Evolutionary conservation across 164 flowering plant species (phyloP).

Genomic region (Cinnamomum micranthum): DNA sequence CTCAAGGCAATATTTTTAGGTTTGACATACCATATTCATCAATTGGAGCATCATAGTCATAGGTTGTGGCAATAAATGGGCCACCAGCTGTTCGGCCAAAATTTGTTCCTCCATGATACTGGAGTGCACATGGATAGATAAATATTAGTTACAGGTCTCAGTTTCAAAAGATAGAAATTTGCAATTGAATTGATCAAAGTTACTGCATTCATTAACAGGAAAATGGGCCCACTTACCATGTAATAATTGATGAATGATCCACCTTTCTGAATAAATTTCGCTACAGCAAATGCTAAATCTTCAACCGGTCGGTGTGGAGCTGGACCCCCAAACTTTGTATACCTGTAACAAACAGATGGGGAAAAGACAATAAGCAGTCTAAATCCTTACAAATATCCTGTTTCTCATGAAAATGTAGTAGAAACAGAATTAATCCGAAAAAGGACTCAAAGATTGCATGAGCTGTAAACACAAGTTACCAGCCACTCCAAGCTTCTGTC

Average conservation of each 20-base stretch:
- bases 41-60: slow-evolving; percentile 98
- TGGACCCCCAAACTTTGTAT: slow-evolving; percentile 87
- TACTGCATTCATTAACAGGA: not conserved
- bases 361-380: not conserved
- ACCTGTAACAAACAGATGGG: slow-evolving; percentile 43
- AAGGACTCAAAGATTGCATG: not conserved
- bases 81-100: slow-evolving; percentile 99
- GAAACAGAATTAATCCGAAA: not conserved
- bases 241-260: slow-evolving; percentile 91
- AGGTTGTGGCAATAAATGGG: slow-evolving; percentile 95
- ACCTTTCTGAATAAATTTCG: slow-evolving; percentile 90
- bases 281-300: slow-evolving; percentile 93
- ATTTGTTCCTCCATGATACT: slow-evolving; percentile 99
- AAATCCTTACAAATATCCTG: not conserved
- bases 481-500: slow-evolving; percentile 99
- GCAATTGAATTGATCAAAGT: not conserved
- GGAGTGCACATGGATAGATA: slow-evolving; percentile 14
- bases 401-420: not conserved
- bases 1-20: not conserved
- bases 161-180: not conserved
- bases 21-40: slow-evolving; percentile 88
- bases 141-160: not conserved
- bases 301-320: slow-evolving; percentile 90
- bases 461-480: slow-evolving; percentile 40
- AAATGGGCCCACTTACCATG: slow-evolving; percentile 54